Evolutionary conservation across 2,329 filamentous ascomycete species (phyloP).

Genomic region (Coniella lustricola): DNA sequence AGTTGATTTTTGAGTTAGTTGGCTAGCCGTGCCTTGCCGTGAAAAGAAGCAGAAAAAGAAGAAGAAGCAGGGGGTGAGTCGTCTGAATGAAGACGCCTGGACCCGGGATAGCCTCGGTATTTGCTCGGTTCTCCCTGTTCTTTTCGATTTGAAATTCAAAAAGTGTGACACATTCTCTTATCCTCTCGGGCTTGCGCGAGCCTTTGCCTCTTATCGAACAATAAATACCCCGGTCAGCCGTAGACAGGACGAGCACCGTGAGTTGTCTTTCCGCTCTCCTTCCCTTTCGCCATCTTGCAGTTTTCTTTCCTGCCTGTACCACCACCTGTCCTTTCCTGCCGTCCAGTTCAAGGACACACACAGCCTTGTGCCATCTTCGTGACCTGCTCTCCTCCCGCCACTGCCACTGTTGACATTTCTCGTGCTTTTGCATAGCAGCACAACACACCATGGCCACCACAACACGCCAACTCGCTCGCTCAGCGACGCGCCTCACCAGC

Average conservation of each 20-base stretch:
- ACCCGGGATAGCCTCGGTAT: slow-evolving; percentile 11
- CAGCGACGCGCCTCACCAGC: slow-evolving; percentile 51
- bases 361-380: neutral
- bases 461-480: slow-evolving; percentile 49
- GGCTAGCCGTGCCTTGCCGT: no score
- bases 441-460: slow-evolving; percentile 33
- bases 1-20: no score
- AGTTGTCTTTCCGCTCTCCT: neutral
- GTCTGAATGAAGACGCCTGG: no score
- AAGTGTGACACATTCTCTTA: slow-evolving; percentile 26
- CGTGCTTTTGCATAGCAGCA: neutral
- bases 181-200: neutral
- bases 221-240: neutral
- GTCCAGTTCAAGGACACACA: no score
- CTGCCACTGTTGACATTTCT: slow-evolving; percentile 14
- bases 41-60: neutral
- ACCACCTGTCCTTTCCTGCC: no score
- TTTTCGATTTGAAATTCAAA: slow-evolving; percentile 7
- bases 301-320: neutral
- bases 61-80: slow-evolving; percentile 1
- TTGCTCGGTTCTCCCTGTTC: slow-evolving; percentile 1
- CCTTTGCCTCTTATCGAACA: neutral
- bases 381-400: neutral
- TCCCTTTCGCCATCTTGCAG: neutral
- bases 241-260: neutral